Evolutionary conservation across 305 asterid species (phyloP), one percentile per base, ranked within the genome.

Genomic region (Stenogyne calaminthoides): DNA sequence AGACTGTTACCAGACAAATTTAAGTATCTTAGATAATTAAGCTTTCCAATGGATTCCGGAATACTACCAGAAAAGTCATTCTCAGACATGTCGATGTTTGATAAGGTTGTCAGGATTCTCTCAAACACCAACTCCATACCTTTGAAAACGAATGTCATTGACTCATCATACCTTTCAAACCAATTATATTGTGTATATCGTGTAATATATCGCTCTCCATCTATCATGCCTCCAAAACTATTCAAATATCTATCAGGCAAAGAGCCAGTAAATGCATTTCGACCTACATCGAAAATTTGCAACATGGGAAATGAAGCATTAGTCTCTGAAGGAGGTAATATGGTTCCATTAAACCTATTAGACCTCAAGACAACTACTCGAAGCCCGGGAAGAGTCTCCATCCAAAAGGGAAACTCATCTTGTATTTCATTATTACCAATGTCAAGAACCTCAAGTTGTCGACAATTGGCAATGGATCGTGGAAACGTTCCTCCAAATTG

Each of bases 41-140:
- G 29, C 3, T 25, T 25, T 25, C 29, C 29, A 2, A 25, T 25
- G 29, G 3, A 25, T 25, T 25, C 29, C 29, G 29, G 29, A 25
- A 25, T 25, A 25, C 29, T 25, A 25, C 29, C 29, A 25, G 29
- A 25, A 25, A 25, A 25, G 29, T 25, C 29, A 25, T 79, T 79
- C 36, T 29, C 58, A 16, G 86, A 82, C 10, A 82, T 19, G 74
- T 82, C 83, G 20, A 82, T 76, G 7, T 27, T 14, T 34, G 76
- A 42, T 8, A 78, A 64, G 2, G 67, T 39, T n/a, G 49, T 42
- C 6, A 62, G 56, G 42, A 80, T 64, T 58, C 67, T 71, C 16
- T 9, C 1, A 58, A 44, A 1, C 40, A 19, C 0, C 1, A 5
- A 15, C 40, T 78, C 73, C 4, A 2, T 0, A 0, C 81, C 80